Percentiles rank a stretch among this genome's conserved stretches.
Evolutionary conservation across 2,329 filamentous ascomycete species (phyloP).

Genomic region (Pezicula rhizophila): DNA sequence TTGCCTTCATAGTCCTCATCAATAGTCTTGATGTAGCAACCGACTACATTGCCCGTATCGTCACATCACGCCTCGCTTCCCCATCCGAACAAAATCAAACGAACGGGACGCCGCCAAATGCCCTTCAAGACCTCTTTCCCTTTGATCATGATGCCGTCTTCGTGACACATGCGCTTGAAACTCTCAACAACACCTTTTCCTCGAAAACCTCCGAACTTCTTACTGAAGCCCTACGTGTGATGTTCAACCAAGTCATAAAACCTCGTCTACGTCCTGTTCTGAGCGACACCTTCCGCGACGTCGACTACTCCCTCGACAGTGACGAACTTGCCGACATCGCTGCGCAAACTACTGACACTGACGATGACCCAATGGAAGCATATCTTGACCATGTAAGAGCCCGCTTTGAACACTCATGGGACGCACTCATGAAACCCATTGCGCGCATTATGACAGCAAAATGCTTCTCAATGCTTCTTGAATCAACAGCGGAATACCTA

Average conservation of each 20-base stretch:
- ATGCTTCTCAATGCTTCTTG: conserved; percentile 71
- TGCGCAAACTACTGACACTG: conserved; percentile 38
- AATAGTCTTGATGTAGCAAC: conserved; percentile 93
- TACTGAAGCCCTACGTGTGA: conserved; percentile 74
- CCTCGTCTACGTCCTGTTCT: conserved; percentile 78
- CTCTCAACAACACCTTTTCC: conserved; percentile 66
- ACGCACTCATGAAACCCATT: conserved; percentile 76
- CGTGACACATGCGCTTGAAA: conserved; percentile 61
- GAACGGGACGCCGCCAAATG: conserved; percentile 26
- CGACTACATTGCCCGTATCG: conserved; percentile 85
- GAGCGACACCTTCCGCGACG: conserved; percentile 82
- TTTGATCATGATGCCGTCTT: conserved; percentile 69
- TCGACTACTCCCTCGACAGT: conserved; percentile 71
- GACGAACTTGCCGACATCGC: conserved; percentile 54
- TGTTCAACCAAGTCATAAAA: conserved; percentile 84
- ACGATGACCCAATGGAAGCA: conserved; percentile 38
- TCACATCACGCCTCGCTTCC: conserved; percentile 57
- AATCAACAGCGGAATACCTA: conserved; percentile 68
- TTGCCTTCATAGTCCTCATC: conserved; percentile 85
- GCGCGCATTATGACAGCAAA: conserved; percentile 74
- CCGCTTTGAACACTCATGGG: conserved; percentile 82
- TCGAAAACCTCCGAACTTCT: conserved; percentile 76
- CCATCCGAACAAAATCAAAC: conserved; percentile 36
- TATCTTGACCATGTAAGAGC: conserved; percentile 64
- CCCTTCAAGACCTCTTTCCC: conserved; percentile 65